Base-by-base conservation (phyloP, 2,329 filamentous ascomycete genomes). In the Colletotrichum sp. region DNA sequence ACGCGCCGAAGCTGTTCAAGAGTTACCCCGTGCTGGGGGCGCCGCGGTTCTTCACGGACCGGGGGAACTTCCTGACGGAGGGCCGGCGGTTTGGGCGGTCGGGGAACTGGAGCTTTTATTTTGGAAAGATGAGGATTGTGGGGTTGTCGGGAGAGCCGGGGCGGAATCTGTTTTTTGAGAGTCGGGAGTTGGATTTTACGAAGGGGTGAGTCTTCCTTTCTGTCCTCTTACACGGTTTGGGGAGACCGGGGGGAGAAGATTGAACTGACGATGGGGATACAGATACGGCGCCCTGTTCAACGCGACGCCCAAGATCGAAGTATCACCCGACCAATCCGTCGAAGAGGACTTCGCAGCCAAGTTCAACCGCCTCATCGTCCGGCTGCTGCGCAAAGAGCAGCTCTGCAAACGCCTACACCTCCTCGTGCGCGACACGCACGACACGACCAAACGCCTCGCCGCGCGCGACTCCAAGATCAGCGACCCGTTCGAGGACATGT, bases 401-500 rank as follows among this genome's bases (percentile, higher is more conserved):
- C 81, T 88, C 16, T 78, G 80, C 16, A 81, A 79, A 28, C 81
- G 82, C 74, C 81, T 91, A 2, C 84, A 85, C 0, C 76, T 80
- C 12, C 80, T 92, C 8, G 81, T 88, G 8, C 78, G 82, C 25
- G 89, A 90, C 81, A 81, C 85, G 22, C 80, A 84, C 9, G 73
- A 78, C 6, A 81, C 82, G 1, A 81, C 89, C 22, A 82, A 87
- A 15, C 77, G 76, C 6, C 82, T 90, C 10, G 81, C 80, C 4
- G 22, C 13, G 18, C 55, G 55, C 22, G 0, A 36, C 78, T 69
- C 76, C 32, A 64, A 27, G 22, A 80, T 86, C 7, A 88, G 88
- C 9, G 86, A 92, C 76, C 89, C 90, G 0, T 91, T 92, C 78
- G 85, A 90, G 43, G 85, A 85, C 79, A 83, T 91, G 62, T 91